Percentiles rank a stretch among this genome's conserved stretches.
phyloP scores from a whole-genome alignment of 129 eudicot species.

The Saposhnikovia divaricata region DNA sequence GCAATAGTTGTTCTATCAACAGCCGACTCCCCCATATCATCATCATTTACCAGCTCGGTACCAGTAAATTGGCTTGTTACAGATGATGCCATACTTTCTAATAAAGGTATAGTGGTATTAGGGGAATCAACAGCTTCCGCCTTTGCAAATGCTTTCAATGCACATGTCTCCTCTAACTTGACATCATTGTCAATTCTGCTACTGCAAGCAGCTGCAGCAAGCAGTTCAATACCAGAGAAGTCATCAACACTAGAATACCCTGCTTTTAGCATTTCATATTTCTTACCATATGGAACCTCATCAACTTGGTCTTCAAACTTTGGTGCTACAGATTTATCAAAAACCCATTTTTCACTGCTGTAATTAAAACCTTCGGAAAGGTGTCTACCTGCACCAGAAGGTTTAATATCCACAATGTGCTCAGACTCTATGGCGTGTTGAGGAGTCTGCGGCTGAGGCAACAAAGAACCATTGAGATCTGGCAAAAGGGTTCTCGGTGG shows the following conservation, averaged over 20 bases:
- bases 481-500: conserved; percentile 15
- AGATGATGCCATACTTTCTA: conserved; percentile 15
- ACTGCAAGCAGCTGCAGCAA: conserved; percentile 64
- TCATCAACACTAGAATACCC: conserved; percentile 18
- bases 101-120: conserved; percentile 11
- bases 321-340: conserved; percentile 10
- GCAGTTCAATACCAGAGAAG: conserved; percentile 72
- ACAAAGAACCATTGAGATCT: conserved; percentile 12
- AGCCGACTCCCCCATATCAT: conserved; percentile 7
- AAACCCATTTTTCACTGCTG: neutral
- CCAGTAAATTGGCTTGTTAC: neutral
- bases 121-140: conserved; percentile 15
- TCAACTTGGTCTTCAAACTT: neutral
- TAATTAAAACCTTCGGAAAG: conserved; percentile 1
- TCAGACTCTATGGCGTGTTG: neutral
- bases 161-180: conserved; percentile 2
- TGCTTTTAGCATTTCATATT: conserved; percentile 7
- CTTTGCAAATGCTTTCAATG: conserved; percentile 24
- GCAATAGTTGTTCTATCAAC: conserved; percentile 19
- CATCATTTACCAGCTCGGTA: neutral
- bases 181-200: conserved; percentile 13
- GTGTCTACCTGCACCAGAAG: conserved; percentile 7
- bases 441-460: neutral
- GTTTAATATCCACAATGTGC: conserved; percentile 6
- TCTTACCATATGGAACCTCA: conserved; percentile 1